phyloP scores from a whole-genome alignment of 2,329 filamentous ascomycete species.

The Ophiocordyceps polyrhachis-furcata region DNA sequence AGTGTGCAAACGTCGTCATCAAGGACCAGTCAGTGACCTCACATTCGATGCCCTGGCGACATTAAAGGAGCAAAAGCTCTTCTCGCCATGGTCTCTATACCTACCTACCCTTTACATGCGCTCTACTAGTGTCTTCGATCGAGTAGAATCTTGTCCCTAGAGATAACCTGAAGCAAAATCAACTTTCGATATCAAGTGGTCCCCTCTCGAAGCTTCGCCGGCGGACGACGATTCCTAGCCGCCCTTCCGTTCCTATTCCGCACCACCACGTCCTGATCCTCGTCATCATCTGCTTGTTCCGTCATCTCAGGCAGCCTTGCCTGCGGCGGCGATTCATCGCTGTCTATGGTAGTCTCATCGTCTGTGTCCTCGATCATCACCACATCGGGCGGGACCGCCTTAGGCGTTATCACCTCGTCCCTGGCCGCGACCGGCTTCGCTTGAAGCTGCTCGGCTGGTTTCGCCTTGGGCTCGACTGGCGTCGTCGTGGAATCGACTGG shows the following conservation, averaged over 20 bases:
- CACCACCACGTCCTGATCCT: conserved; percentile 13
- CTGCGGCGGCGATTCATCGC: background rate
- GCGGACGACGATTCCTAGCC: conserved; percentile 13
- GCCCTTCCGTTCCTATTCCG: conserved; percentile 10
- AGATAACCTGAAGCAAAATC: no score
- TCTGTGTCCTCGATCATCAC: conserved; percentile 13
- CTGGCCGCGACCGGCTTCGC: background rate
- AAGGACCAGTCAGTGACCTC: no score
- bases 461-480: background rate
- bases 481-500: background rate
- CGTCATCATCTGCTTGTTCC: conserved; percentile 8
- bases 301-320: background rate
- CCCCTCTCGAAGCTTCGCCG: conserved; percentile 18
- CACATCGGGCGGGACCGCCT: background rate
- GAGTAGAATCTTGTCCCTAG: no score
- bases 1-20: no score
- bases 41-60: no score
- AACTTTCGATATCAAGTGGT: conserved; percentile 6
- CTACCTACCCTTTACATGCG: no score
- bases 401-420: background rate
- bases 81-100: no score
- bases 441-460: background rate
- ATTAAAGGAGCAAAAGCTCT: no score
- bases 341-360: conserved; percentile 4
- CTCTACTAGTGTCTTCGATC: no score